Evolutionary conservation across 345 rosid species (phyloP).

Genomic region (Kernera saxatilis): DNA sequence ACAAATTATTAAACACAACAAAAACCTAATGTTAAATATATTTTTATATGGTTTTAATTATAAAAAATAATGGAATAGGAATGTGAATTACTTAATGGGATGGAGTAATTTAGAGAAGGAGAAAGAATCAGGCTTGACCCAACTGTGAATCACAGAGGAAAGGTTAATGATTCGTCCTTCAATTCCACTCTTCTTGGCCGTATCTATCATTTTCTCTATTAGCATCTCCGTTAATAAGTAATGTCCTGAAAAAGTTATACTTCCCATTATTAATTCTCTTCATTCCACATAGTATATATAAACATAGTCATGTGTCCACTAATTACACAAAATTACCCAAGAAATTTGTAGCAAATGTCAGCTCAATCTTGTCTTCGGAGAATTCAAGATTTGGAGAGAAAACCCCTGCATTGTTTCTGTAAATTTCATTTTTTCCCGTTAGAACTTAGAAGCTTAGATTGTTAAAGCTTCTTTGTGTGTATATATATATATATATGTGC

Average conservation of each 20-base stretch:
- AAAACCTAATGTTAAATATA: background rate
- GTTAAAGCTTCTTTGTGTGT: background rate
- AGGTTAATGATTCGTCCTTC: conserved; percentile 85
- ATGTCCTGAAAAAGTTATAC: conserved; percentile 60
- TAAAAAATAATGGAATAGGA: background rate
- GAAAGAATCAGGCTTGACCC: conserved; percentile 72
- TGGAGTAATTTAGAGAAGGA: conserved; percentile 54
- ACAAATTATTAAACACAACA: background rate
- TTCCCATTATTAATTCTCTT: conserved; percentile 1
- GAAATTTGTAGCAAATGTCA: conserved; percentile 91
- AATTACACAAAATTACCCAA: conserved; percentile 42
- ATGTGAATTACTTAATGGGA: conserved; percentile 55
- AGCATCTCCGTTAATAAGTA: conserved; percentile 75
- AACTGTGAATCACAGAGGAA: conserved; percentile 86
- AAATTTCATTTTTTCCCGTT: background rate
- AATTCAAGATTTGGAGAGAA: conserved; percentile 79
- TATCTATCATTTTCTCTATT: conserved; percentile 73
- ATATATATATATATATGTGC: too few species aligned
- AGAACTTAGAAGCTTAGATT: background rate
- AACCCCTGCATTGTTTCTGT: conserved; percentile 92
- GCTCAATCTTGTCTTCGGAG: conserved; percentile 90
- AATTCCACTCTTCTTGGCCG: conserved; percentile 59
- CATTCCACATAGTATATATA: background rate
- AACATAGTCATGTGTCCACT: background rate
- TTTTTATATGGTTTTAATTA: background rate